Percentiles rank a stretch among this genome's conserved stretches.
Evolutionary conservation across 345 rosid species (phyloP).

Genomic region (Sonneratia alba): DNA sequence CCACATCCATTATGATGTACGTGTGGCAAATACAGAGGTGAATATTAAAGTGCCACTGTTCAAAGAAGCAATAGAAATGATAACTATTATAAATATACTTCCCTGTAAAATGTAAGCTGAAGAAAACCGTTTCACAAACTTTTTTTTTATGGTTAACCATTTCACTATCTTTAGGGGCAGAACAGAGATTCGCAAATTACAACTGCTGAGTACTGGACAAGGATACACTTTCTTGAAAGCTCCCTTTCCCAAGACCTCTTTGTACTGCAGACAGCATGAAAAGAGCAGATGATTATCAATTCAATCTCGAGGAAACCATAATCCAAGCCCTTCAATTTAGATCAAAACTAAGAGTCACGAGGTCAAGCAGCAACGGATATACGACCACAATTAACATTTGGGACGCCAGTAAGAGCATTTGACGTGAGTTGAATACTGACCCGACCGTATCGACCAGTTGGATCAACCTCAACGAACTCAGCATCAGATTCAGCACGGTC

Average conservation of each 20-base stretch:
- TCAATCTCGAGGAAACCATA: not conserved
- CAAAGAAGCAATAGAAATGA: not conserved
- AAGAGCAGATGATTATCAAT: not conserved
- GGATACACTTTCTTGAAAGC: conserved; percentile 99
- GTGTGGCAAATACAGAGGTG: not conserved
- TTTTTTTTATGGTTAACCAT: too few species aligned
- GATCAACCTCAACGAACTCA: conserved; percentile 75
- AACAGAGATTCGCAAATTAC: too few species aligned
- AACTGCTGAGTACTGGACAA: conserved; percentile 12
- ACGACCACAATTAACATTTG: not conserved
- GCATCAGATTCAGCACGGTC: conserved; percentile 54
- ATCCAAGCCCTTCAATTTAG: not conserved
- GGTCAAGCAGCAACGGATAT: not conserved
- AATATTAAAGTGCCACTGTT: not conserved
- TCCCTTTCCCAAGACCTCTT: conserved; percentile 88
- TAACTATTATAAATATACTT: too few species aligned
- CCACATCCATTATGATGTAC: not conserved
- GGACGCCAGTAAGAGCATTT: too few species aligned
- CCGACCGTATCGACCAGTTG: conserved; percentile 86
- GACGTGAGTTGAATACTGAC: conserved; percentile 28
- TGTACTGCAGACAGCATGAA: conserved; percentile 47
- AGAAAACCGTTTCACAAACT: too few species aligned
- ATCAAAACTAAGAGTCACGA: not conserved
- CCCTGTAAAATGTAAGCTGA: too few species aligned
- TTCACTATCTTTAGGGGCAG: too few species aligned